Evolutionary conservation across 1,139 yeast genomes (phyloP), one percentile per base, ranked within the genome.

Genomic region (Taphrina wiesneri): DNA sequence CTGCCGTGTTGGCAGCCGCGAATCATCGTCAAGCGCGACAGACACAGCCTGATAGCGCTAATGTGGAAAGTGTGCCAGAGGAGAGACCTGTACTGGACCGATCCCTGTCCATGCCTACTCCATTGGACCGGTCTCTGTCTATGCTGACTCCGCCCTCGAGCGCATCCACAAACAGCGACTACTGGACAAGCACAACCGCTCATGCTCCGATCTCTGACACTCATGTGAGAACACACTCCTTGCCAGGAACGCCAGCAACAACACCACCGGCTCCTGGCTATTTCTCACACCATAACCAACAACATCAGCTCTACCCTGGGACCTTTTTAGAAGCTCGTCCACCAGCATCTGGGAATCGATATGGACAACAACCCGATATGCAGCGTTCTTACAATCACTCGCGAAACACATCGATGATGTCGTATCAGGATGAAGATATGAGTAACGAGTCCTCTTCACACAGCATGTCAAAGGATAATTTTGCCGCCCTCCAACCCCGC

Each of bases 1-100:
- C 73, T 47, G 80, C 77, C 57, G 76, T 77, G 19, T 70, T 77
- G 30, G 76, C 76, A 2, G 78, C 78, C 11, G 78, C 78, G 2
- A 73, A 74, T 56, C 72, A 74, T 3, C 71, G 75, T 39, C 73
- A 74, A 72, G 63, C 73, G 71, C 19, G 72, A 71, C 30, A 71
- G 68, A 47, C 56, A 47, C 46, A 30, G n/a, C 56, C 53, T n/a
- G 45, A 45, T 11, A 34, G 52, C 6, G 36, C 28, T 9, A 25
- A 19, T 7, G 43, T 51, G 3, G 64, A 60, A 15, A 21, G 23
- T 17, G n/a, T 25, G 6, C 47, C 49, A 5, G 57, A 39, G 25
- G 49, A 46, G 25, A 26, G 64, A 25, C 64, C 64, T 13, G 52
- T 32, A 19, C 43, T 60, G 21, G 49, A 60, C 34, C 56, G 64